phyloP scores from a whole-genome alignment of 768 basidiomycete genomes.

The Mycena capillaripes region DNA sequence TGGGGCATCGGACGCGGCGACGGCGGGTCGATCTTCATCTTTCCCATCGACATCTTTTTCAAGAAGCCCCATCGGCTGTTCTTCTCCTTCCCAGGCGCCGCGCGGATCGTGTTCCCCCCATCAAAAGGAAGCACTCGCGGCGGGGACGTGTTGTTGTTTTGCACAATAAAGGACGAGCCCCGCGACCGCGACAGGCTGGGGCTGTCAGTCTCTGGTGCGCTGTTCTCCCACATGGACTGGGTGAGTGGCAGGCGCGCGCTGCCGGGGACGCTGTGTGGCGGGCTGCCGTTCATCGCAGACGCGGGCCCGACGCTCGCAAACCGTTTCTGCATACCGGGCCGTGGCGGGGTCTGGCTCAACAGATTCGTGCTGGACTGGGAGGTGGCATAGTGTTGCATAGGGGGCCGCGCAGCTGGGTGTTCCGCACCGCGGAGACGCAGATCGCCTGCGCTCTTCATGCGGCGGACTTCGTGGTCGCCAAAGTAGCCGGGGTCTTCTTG shows the following conservation, averaged over 20 bases:
- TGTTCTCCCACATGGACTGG: slow-evolving; percentile 67
- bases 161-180: slow-evolving; percentile 3
- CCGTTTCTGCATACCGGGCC: slow-evolving; percentile 60
- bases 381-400: slow-evolving; percentile 64
- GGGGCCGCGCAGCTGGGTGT: slow-evolving; percentile 54
- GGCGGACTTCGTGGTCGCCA: slow-evolving; percentile 75
- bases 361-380: slow-evolving; percentile 83
- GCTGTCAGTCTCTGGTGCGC: slow-evolving; percentile 33
- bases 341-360: slow-evolving; percentile 53
- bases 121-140: slow-evolving; percentile 22
- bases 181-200: background rate
- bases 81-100: slow-evolving; percentile 64
- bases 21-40: slow-evolving; percentile 80
- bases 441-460: slow-evolving; percentile 92
- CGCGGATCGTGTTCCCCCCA: slow-evolving; percentile 28
- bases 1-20: slow-evolving; percentile 54
- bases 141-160: slow-evolving; percentile 30
- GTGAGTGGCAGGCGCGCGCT: slow-evolving; percentile 57
- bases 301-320: slow-evolving; percentile 82
- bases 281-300: slow-evolving; percentile 49
- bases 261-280: slow-evolving; percentile 54
- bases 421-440: slow-evolving; percentile 59
- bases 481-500: slow-evolving; percentile 60
- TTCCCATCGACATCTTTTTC: slow-evolving; percentile 99
- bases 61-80: slow-evolving; percentile 93